phyloP scores from a whole-genome alignment of 2,329 filamentous ascomycete species.

The Mycogone perniciosa region DNA sequence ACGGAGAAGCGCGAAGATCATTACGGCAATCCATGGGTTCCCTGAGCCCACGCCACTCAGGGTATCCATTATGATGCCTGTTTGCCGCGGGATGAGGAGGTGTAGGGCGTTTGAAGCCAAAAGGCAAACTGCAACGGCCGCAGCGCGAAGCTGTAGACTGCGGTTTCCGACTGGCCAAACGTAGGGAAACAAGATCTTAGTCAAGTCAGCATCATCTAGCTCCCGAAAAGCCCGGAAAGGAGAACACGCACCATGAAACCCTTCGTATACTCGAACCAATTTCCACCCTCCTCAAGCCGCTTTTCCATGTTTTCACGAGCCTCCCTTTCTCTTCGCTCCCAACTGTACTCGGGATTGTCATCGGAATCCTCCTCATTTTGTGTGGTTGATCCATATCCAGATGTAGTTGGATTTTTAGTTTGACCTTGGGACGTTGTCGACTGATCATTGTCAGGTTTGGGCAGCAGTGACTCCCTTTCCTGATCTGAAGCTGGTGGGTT shows the following conservation, averaged over 20 bases:
- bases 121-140: slow-evolving; percentile 61
- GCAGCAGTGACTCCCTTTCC: slow-evolving; percentile 53
- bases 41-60: slow-evolving; percentile 45
- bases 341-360: slow-evolving; percentile 45
- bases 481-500: slow-evolving; percentile 36
- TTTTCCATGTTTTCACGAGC: slow-evolving; percentile 57
- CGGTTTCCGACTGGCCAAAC: slow-evolving; percentile 67
- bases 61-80: slow-evolving; percentile 71
- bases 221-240: not conserved
- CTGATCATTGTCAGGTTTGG: slow-evolving; percentile 19
- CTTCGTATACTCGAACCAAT: slow-evolving; percentile 70
- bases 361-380: slow-evolving; percentile 31
- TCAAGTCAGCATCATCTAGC: not conserved
- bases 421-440: slow-evolving; percentile 3
- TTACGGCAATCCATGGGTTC: slow-evolving; percentile 47
- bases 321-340: slow-evolving; percentile 46
- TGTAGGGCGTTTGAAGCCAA: slow-evolving; percentile 67
- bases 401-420: slow-evolving; percentile 17
- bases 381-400: slow-evolving; percentile 38
- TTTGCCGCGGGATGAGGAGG: slow-evolving; percentile 71
- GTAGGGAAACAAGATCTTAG: slow-evolving; percentile 68
- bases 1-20: slow-evolving; percentile 45
- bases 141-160: slow-evolving; percentile 60
- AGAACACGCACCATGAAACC: slow-evolving; percentile 51
- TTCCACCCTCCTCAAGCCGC: slow-evolving; percentile 65